phyloP scores from a whole-genome alignment of 768 basidiomycete genomes.

The Dioszegia crocea region DNA sequence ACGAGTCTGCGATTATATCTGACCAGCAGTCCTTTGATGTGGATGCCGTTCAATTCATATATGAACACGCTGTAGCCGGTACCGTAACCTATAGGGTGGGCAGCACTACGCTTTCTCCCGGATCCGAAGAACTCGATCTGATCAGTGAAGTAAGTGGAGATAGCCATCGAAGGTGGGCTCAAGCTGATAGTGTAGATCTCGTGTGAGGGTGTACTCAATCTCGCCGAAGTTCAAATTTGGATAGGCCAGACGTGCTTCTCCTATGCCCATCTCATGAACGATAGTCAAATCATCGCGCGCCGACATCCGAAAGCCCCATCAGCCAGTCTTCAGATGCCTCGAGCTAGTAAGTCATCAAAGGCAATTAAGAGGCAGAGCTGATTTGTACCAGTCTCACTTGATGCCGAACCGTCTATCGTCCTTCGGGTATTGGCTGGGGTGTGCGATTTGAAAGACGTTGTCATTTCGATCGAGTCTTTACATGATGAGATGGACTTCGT shows the following conservation, averaged over 20 bases:
- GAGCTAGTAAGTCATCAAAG: background rate
- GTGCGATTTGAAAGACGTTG: conserved; percentile 6
- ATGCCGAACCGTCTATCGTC: conserved; percentile 4
- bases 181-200: background rate
- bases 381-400: background rate
- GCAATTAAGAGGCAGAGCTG: background rate
- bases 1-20: background rate
- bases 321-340: background rate
- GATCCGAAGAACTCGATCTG: background rate
- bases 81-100: background rate
- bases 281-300: conserved; percentile 2
- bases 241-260: conserved; percentile 8
- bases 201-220: conserved; percentile 2
- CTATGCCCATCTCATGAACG: conserved; percentile 4
- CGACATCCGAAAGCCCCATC: background rate
- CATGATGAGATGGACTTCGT: conserved; percentile 1
- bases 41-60: background rate
- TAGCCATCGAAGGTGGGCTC: too few relatives aligned
- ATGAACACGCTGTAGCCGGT: conserved; percentile 4
- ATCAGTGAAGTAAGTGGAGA: background rate
- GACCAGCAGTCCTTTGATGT: background rate
- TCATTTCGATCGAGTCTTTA: conserved; percentile 2
- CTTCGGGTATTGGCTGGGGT: background rate
- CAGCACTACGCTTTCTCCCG: background rate
- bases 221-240: conserved; percentile 1